Evolutionary conservation across 2,329 filamentous ascomycete species (phyloP), one percentile per base, ranked within the genome.

Genomic region (Trichoderma koningii): DNA sequence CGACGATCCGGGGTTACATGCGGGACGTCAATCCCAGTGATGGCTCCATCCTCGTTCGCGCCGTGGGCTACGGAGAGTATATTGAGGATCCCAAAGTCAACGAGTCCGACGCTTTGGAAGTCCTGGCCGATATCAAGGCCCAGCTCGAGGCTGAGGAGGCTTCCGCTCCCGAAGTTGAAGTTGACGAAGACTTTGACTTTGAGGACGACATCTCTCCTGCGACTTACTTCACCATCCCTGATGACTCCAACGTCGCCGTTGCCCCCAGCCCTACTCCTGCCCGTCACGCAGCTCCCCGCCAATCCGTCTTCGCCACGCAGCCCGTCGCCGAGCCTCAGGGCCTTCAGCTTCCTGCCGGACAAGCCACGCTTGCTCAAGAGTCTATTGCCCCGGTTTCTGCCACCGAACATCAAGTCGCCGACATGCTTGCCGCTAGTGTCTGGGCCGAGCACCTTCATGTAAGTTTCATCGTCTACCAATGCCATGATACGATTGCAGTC

Each of bases 1-100:
- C 69, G 1, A 65, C 67, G 10, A 68, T 79, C 50, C 73, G 78
- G 5, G 77, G 78, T 1, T 74, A 70, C 34, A 69, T 78, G 59
- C 74, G 77, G 17, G 65, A 73, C 28, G 64, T 68, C 4, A 64
- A 73, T 12, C 30, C 7, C 0, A 68, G 69, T 5, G 70, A 70
- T 6, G 71, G 76, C 59, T 66, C 68, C 1, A 55, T 69, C 12
- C 70, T 69, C 5, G 72, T 68, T 3, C 74, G 76, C 5, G 48
- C 71, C 0, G 76, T 80, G 17, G 50, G 17, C 0, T 80, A 72
- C 56, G 68, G 69, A 4, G 78, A 79, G 65, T 69, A 67, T 2
- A 55, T 75, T 14, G 72, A 75, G 0, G 76, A 79, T 51, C 70
- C 70, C 1, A 70, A 71, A 48, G 72, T 74, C 50, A 77, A 72